Conservation (phyloP, 257 asterid species). For the Solanum piurae region DNA sequence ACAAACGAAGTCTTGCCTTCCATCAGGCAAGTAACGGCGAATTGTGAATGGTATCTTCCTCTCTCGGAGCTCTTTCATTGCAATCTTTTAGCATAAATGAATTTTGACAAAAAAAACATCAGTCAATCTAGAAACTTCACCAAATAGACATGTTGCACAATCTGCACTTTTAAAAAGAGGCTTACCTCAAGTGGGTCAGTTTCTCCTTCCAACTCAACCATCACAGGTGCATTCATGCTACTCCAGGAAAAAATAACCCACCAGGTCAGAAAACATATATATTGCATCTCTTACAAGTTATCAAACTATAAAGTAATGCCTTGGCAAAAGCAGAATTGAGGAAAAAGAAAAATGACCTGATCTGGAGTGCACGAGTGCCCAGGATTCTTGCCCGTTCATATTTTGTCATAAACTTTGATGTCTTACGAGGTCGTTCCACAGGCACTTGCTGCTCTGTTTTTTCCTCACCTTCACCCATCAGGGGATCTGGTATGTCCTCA, state of each 20-base stretch:
- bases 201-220: conserved; percentile 97
- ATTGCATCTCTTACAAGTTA: not conserved
- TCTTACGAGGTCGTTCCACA: conserved; percentile 62
- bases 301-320: not conserved
- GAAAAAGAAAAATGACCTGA: conserved; percentile 34
- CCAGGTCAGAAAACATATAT: not conserved
- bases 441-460: conserved; percentile 50
- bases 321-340: not conserved
- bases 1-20: conserved; percentile 37
- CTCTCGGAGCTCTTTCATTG: conserved; percentile 86
- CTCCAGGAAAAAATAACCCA: not conserved
- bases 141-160: not conserved
- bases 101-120: not conserved
- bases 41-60: conserved; percentile 84
- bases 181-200: conserved; percentile 86
- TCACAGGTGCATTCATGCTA: conserved; percentile 98
- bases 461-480: conserved; percentile 60
- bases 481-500: conserved; percentile 45
- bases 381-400: conserved; percentile 88
- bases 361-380: conserved; percentile 91
- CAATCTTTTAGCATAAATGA: conserved; percentile 42
- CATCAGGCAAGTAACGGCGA: conserved; percentile 88
- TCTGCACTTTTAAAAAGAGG: not conserved
- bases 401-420: conserved; percentile 88
- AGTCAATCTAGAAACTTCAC: not conserved